Base-by-base conservation (phyloP, 2,329 filamentous ascomycete species). In the Harringtonia aguacate region DNA sequence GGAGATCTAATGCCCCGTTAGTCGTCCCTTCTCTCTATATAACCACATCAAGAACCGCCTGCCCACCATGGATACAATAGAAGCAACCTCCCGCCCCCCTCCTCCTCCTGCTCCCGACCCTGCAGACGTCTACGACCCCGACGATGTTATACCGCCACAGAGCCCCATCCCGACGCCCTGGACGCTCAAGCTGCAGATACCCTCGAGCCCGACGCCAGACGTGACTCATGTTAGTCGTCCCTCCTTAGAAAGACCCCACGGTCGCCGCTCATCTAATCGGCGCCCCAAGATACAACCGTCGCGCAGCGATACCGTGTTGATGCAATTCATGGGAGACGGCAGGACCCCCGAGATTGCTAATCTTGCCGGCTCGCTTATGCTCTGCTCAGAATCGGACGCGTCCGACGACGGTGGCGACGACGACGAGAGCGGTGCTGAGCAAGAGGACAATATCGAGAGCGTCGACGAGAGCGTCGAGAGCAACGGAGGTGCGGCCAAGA, bases 291-390 rank as follows among this genome's bases (percentile, higher is more conserved):
- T 70, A 49, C 67, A 62, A 51, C 67, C 73, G 35, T 76, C 66
- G 54, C 74, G 75, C 57, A 77, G 74, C 53, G 79, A 84, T 71
- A 75, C 70, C 53, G 78, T 86, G 50, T 69, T 90, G 60, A 71
- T 90, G 50, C 63, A 67, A 46, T 68, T 72, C 59, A 71, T 89
- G 66, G 75, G 67, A 53, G 75, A 69, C 56, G 77, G 79, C 55
- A 77, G 78, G 56, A 68, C 69, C 52, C 78, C 75, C 41, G 79
- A 87, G 41, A 73, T 86, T 55, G 79, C 80, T 46, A 64, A 63
- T 51, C 58, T 64, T 55, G 81, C 77, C 46, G 73, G 70, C 50
- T 63, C 65, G 49, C 58, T 69, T 27, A 10, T 10, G 50, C 68
- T 74, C 20, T 64, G 84, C n/a, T 41, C n/a, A n/a, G n/a, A n/a